Base-by-base conservation (phyloP, 1,139 yeast species). In the Suhomyces anneliseae region DNA sequence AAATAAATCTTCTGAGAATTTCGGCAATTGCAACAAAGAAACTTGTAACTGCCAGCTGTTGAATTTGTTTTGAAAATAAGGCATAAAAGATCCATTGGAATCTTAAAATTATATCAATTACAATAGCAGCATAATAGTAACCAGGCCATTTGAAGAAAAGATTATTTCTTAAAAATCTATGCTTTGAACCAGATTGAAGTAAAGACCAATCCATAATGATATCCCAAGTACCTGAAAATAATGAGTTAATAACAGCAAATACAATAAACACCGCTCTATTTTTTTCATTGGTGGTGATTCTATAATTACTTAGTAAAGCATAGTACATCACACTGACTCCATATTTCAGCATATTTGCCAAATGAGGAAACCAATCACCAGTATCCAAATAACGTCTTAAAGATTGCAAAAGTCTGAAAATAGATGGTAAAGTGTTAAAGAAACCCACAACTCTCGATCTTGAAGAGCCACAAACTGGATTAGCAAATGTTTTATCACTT, bases 361-460 rank as follows among this genome's bases (percentile, higher is more conserved):
- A 69, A 75, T 93, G 99, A 1, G 99, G 99, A 62, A 93, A 95
- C 87, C 92, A 85, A 60, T 92, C 97, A 1, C 95, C 93, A 0
- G 97, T 87, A 61, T 93, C 99, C 43, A 85, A 81, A 64, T 79
- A 93, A 78, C 99, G 95, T 57, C 99, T 74, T 31, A 86, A 64
- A 66, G 99, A 93, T 64, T 93, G 99, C 46, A 92, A 64, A 45
- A 87, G 81, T 69, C 99, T 87, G 90, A 96, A 90, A 39, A 90
- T 79, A 51, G 90, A 87, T 0, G 99, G 99, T 27, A 93, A 65
- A 3, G 96, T 76, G 37, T 90, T 77, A 56, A 92, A 76, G 55
- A 92, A 88, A 4, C 98, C 99, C 81, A 92, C 79, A 11, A 81
- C 55, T 48, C 87, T 77, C 1, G 97, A 90, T 53, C 76, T 78